Evolutionary conservation across 768 basidiomycete genomes (phyloP), one percentile per base, ranked within the genome.

Genomic region (Pholiota molesta): DNA sequence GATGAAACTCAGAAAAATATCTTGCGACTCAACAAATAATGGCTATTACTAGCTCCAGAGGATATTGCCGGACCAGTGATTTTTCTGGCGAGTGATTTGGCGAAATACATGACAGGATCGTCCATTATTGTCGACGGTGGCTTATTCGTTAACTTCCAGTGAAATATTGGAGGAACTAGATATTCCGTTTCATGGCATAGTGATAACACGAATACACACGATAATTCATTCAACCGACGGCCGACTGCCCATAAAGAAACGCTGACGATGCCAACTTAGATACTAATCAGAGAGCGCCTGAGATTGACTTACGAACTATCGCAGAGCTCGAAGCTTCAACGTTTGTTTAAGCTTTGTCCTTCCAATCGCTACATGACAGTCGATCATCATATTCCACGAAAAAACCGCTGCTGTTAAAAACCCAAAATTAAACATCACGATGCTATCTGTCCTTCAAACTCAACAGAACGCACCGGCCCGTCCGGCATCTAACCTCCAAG

Each of bases 41-140:
- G 55, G 37, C 23, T 51, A 28, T 61, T 49, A 45, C 45, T 54
- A 86, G 85, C 69, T 40, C 89, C 90, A 3, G 86, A 87, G 44
- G 90, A 91, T 66, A 82, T 91, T 47, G 90, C 88, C 8, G 90
- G 89, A 0, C 90, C 90, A 0, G 86, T 86, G 8, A 83, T 91
- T 1, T 93, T 92, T 73, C 77, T 93, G 40, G 87, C 87, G 0
- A 88, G 86, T 69, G 87, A 90, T 65, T 76, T 91, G 59, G 86
- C 88, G 4, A 84, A 81, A 66, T 92, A 91, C 73, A 83, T 89
- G 40, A 89, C 88, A 0, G 88, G 88, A 17, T 79, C 87, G 33
- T 83, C 83, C 21, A 72, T 89, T 5, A 74, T 91, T 6, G 89
- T 89, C 0, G 90, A 91, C 70, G 91, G 90, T 1, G 91, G 90